Base-by-base conservation (phyloP, 306 rosid genomes). In the Castanopsis chinensis region DNA sequence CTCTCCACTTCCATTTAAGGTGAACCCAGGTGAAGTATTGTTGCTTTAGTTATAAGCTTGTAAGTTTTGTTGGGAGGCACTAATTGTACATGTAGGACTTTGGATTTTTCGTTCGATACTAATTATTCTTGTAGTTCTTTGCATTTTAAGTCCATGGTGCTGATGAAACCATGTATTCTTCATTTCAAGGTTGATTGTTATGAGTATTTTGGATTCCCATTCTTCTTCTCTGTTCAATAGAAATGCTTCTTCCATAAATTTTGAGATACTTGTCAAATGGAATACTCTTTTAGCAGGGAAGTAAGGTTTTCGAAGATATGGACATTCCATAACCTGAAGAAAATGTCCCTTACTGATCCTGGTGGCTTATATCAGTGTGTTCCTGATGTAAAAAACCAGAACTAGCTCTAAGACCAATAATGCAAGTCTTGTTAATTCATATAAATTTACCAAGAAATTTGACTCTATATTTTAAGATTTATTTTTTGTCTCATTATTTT, bases 1-100 rank as follows among this genome's bases (percentile, higher is more conserved):
- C 53, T 84, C 90, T 82, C 97, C 97, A 21, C 80, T 93, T 52
- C 88, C 90, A 19, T 81, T 93, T 76, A 89, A 75, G 85, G 97
- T 89, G 84, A 91, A 85, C 67, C 93, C 95, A 91, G 98, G 98
- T 91, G 83, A 78, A 69, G 79, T 72, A 20, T 37, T 65, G 20
- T 75, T 45, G 76, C 57, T 51, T 69, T 73, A 77, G 35, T 65
- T 4, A 61, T 56, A 55, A 30, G 73, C 56, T 28, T 71, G 20
- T 17, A 5, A 67, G 8, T 19, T 56, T 51, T 25, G 27, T 61
- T 15, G 54, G 6, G 57, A 5, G 52, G 75, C 32, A 79, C n/a
- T 6, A 20, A 23, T 20, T 37, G 41, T 2, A 25, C 6, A 21
- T 8, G 30, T 14, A 53, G 17, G 76, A 54, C 23, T 41, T 72